These are phyloP conservation scores for Fusarium hostae DNA, from an alignment of 2,329 filamentous ascomycete species.

Conservation along the genomic window DNA sequence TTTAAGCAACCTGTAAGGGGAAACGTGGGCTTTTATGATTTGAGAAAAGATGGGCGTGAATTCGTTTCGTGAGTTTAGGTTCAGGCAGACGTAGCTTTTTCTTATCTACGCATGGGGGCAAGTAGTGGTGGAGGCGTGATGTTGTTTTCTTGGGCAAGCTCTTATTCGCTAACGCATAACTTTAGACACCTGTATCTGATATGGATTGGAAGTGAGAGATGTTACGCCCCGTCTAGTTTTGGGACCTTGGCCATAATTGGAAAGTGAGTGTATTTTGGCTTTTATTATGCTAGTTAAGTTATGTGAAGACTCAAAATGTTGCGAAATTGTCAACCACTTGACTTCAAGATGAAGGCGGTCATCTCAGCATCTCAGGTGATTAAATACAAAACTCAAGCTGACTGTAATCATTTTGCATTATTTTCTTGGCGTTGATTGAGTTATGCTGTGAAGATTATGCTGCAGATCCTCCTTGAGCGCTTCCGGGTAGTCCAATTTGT, in stretches of 20 bases:
- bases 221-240: no score
- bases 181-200: no score
- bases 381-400: not conserved
- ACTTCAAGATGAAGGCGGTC: not conserved
- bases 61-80: not conserved
- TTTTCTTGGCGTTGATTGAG: not conserved
- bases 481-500: not conserved
- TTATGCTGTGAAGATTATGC: not conserved
- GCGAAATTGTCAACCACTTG: not conserved
- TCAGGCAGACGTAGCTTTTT: no score
- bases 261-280: not conserved
- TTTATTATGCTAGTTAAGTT: no score
- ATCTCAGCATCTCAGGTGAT: no score
- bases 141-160: accelerated
- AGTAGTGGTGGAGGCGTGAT: not conserved
- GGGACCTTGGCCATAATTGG: not conserved
- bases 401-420: accelerated
- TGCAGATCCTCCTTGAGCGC: not conserved
- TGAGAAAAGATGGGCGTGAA: not conserved
- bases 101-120: not conserved
- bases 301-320: no score
- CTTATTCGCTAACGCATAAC: not conserved
- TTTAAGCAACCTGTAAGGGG: accelerated
- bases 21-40: not conserved
- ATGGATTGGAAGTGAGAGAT: no score